Evolutionary conservation across 805 yeast genomes (phyloP).

Genomic region (Komagataella mondaviorum): DNA sequence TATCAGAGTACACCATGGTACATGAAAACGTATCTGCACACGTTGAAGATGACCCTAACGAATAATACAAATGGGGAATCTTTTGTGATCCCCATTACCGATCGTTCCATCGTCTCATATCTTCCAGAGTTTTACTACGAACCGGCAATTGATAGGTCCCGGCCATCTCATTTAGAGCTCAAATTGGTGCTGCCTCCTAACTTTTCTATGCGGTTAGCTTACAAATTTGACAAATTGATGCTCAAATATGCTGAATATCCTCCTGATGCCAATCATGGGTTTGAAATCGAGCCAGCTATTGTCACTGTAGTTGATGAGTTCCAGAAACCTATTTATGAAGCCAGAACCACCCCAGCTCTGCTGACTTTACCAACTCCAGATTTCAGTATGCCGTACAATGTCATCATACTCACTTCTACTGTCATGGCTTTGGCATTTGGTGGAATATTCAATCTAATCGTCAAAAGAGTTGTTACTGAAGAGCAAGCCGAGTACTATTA

Average conservation of each 20-base stretch:
- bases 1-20: conserved; percentile 90
- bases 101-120: conserved; percentile 17
- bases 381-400: conserved; percentile 97
- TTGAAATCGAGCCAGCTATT: conserved; percentile 86
- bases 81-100: conserved; percentile 6
- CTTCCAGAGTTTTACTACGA: conserved; percentile 44
- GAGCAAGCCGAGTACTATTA: conserved; percentile 38
- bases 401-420: conserved; percentile 85
- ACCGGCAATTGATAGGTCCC: conserved; percentile 68
- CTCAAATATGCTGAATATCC: conserved; percentile 85
- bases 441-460: conserved; percentile 63
- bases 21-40: conserved; percentile 69
- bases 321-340: conserved; percentile 22
- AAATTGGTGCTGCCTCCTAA: conserved; percentile 49
- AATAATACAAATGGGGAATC: conserved; percentile 9
- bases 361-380: conserved; percentile 92
- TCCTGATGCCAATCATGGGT: conserved; percentile 99
- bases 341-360: conserved; percentile 79
- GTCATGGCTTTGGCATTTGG: conserved; percentile 90
- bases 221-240: conserved; percentile 79
- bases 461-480: conserved; percentile 62
- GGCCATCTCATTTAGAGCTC: conserved; percentile 78
- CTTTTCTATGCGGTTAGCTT: conserved; percentile 46
- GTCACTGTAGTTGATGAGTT: conserved; percentile 35
- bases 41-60: conserved; percentile 27